Evolutionary conservation across 495 filamentous ascomycete genomes (phyloP).

Genomic region (Evansstolkia leycettana): DNA sequence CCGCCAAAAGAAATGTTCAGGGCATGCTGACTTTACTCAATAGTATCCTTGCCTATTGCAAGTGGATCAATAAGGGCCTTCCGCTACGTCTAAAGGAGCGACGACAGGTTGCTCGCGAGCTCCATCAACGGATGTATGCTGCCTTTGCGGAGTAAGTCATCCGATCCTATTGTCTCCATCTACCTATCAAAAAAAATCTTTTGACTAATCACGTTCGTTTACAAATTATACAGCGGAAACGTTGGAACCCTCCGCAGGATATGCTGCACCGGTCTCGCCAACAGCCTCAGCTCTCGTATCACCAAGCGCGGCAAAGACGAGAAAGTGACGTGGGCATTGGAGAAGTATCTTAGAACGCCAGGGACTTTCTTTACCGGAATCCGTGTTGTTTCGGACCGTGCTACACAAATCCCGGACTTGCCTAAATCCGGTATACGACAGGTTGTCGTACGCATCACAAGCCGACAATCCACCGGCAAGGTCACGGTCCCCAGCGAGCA

Average conservation of each 20-base stretch:
- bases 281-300: slow-evolving; percentile 43
- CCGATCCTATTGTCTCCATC: not conserved
- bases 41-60: slow-evolving; percentile 31
- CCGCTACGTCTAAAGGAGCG: slow-evolving; percentile 32
- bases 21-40: slow-evolving; percentile 1
- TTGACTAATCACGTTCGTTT: slow-evolving; percentile 1
- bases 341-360: slow-evolving; percentile 46
- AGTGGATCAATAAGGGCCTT: slow-evolving; percentile 15
- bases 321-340: slow-evolving; percentile 52
- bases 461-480: slow-evolving; percentile 42
- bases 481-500: slow-evolving; percentile 2
- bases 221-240: slow-evolving; percentile 38
- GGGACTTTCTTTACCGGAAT: slow-evolving; percentile 25
- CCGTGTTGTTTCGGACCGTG: slow-evolving; percentile 48
- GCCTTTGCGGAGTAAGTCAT: slow-evolving; percentile 51
- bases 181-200: not conserved
- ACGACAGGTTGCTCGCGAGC: slow-evolving; percentile 27
- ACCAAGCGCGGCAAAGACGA: slow-evolving; percentile 35
- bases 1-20: no score
- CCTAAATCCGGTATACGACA: slow-evolving; percentile 47
- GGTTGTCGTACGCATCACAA: slow-evolving; percentile 58
- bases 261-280: slow-evolving; percentile 47
- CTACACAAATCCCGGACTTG: slow-evolving; percentile 35
- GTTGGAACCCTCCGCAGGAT: slow-evolving; percentile 40
- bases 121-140: slow-evolving; percentile 60